Base-by-base conservation (phyloP, 2,329 filamentous ascomycete genomes). In the Pezicula carpinea region DNA sequence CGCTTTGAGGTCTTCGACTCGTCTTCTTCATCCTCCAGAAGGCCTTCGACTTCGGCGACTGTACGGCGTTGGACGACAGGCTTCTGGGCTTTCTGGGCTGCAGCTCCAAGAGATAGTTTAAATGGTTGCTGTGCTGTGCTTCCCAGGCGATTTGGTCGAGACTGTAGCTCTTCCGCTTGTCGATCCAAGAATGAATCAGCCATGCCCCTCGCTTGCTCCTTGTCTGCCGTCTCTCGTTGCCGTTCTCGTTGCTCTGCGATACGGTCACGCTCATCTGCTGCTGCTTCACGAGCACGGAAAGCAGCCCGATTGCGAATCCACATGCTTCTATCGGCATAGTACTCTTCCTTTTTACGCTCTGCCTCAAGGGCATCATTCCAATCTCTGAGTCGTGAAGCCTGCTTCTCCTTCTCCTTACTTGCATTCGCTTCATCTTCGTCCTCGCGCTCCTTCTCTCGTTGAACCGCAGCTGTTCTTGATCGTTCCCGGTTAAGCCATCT, bases 1-100 rank as follows among this genome's bases (percentile, higher is more conserved):
- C 89, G 81, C 67, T 85, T 88, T 5, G 80, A 79, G 18, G 78
- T 77, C 42, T 76, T 72, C 42, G 86, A 80, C n/a, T 73, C 73
- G 53, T 93, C 87, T 62, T 97, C 93, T 66, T 97, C 93, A 66
- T 97, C 91, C 69, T 97, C 93, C 54, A 99, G 75, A 1, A 99
- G 75, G 26, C 89, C 89, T 72, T 97, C 93, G 46, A 99, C 89
- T 64, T 99, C 93, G 47, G 90, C 90, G 52, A 95, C 85, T 0
- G 89, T 95, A 51, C 90, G 85, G 50, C 88, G 80, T 48, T 79
- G 74, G 0, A 79, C 73, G 15, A 71, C 69, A 5, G 75, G 75
- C 45, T 79, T 69, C 46, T 76, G 76, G 14, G 76, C 77, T 61
- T 81, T 89, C 65, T 95, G 89, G 0, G 89, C 88, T 0, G 91